These are phyloP conservation scores for Rhizopogon salebrosus DNA, from an alignment of 768 basidiomycete genomes.

Conservation along the genomic window DNA sequence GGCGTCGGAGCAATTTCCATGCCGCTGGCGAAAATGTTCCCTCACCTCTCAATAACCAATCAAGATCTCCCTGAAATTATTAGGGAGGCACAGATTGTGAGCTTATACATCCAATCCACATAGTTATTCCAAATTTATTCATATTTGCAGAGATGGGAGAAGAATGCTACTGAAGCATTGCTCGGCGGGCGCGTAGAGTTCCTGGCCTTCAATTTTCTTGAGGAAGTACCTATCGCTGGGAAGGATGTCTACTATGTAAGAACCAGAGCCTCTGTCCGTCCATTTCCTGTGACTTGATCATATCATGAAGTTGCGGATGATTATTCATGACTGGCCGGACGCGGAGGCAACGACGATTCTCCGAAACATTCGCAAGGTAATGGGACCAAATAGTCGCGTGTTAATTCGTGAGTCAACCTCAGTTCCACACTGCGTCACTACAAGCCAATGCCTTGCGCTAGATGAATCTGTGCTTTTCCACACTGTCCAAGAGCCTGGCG, in stretches of 20 bases:
- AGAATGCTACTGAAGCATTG: slow-evolving; percentile 13
- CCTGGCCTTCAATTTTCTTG: slow-evolving; percentile 17
- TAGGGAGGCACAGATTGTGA: slow-evolving; percentile 15
- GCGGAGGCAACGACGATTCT: slow-evolving; percentile 26
- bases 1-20: slow-evolving; percentile 25
- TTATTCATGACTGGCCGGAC: slow-evolving; percentile 34
- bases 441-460: neutral
- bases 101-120: neutral
- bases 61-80: slow-evolving; percentile 27
- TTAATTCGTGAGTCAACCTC: slow-evolving; percentile 27
- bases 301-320: slow-evolving; percentile 8
- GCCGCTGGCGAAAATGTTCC: slow-evolving; percentile 19
- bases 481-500: slow-evolving; percentile 5
- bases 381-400: slow-evolving; percentile 25
- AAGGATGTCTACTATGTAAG: slow-evolving; percentile 23
- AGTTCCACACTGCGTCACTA: neutral
- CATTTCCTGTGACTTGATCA: neutral
- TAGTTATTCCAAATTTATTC: neutral
- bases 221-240: slow-evolving; percentile 10
- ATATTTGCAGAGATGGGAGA: slow-evolving; percentile 8
- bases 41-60: slow-evolving; percentile 20
- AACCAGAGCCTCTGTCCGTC: neutral
- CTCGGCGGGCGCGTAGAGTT: slow-evolving; percentile 12
- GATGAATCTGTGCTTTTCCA: slow-evolving; percentile 18
- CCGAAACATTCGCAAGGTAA: slow-evolving; percentile 20